Percentiles rank a stretch among this genome's conserved stretches.
Conservation (phyloP, 192 early-diverging fungal species). For the Coemansia sp. region DNA sequence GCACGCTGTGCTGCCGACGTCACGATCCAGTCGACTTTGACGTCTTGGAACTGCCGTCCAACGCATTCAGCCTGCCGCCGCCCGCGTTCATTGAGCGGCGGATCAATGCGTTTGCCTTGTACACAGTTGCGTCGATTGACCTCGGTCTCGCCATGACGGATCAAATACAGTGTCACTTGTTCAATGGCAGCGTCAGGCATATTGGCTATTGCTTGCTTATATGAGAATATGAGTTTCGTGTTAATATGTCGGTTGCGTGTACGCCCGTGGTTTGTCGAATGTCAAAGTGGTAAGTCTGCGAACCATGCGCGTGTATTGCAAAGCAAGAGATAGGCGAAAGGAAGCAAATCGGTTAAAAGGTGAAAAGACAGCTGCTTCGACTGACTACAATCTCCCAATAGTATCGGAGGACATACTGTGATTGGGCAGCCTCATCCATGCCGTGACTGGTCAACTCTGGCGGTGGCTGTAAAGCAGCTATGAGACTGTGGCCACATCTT, state of each 20-base stretch:
- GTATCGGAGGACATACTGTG: background rate
- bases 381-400: background rate
- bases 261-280: background rate
- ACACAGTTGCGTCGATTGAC: constrained; percentile 45
- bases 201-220: background rate
- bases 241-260: background rate
- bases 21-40: constrained; percentile 43
- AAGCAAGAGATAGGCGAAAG: background rate
- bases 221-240: background rate
- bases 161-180: constrained; percentile 34
- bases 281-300: background rate
- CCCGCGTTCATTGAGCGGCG: constrained; percentile 47
- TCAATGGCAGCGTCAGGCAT: background rate
- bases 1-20: constrained; percentile 32
- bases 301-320: background rate
- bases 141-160: constrained; percentile 50
- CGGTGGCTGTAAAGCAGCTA: background rate
- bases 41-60: constrained; percentile 26
- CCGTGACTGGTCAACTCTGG: background rate
- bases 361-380: background rate
- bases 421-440: constrained; percentile 18
- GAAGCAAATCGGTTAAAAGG: background rate
- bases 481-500: background rate
- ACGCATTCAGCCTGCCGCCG: constrained; percentile 27
- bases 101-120: constrained; percentile 44